phyloP scores from a whole-genome alignment of 1,284 basidiomycete species.

The Fomitopsis palustris region DNA sequence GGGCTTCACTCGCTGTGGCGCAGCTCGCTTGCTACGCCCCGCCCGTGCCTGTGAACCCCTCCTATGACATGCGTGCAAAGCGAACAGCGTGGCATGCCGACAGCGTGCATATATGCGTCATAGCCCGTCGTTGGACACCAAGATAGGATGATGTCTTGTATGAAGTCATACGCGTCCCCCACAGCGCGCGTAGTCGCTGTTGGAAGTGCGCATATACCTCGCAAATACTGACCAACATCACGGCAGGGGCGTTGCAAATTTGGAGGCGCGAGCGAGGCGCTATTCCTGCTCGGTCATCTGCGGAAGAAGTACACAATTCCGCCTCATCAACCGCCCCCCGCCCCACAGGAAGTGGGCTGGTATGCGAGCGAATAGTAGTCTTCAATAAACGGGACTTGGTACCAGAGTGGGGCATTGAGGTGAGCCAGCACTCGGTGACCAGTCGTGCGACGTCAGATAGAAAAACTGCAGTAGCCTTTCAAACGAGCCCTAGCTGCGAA shows the following conservation, averaged over 20 bases:
- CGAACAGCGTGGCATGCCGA: background rate
- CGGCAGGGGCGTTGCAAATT: slow-evolving; percentile 53
- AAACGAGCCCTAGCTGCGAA: slow-evolving; percentile 60
- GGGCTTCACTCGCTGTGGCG: background rate
- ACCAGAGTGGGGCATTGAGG: slow-evolving; percentile 80
- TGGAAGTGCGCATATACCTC: background rate
- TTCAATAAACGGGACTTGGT: slow-evolving; percentile 94
- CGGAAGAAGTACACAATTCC: background rate
- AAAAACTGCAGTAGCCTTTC: slow-evolving; percentile 52
- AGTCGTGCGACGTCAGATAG: slow-evolving; percentile 8
- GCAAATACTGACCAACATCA: background rate
- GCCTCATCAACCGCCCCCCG: background rate
- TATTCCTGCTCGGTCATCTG: slow-evolving; percentile 6
- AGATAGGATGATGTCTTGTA: background rate
- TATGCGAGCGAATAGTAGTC: slow-evolving; percentile 85
- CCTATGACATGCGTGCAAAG: background rate
- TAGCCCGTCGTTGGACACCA: background rate
- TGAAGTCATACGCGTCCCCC: background rate
- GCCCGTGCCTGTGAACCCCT: background rate
- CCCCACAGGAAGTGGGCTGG: slow-evolving; percentile 22
- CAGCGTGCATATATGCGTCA: background rate
- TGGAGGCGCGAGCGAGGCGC: slow-evolving; percentile 62
- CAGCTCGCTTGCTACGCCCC: background rate
- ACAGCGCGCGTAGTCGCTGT: background rate
- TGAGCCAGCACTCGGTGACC: slow-evolving; percentile 31